Base-by-base conservation (phyloP, 805 yeast species). In the Isabelozyma gotoi region DNA sequence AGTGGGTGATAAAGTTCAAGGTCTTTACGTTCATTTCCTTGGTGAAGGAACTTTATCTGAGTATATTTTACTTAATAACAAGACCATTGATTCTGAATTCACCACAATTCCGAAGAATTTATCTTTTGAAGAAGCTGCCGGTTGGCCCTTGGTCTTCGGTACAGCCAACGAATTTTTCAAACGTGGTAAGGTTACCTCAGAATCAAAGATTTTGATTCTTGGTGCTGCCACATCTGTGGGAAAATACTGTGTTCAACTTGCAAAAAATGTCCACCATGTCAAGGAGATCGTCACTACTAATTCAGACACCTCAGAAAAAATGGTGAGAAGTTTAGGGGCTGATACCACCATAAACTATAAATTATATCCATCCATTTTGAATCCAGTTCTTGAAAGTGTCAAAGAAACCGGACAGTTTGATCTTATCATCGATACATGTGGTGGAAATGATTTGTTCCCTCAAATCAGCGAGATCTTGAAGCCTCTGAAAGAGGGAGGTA, bases 181-280 rank as follows among this genome's bases (percentile, higher is more conserved):
- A 7, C 40, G 53, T 19, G 57, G 58, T 3, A 16, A 32, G 4
- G 63, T 77, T 16, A 68, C 65, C 32, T 67, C 68, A 8, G 67
- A 68, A 7, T 67, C 80, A 4, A 76, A 72, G 45, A 77, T 85
- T 3, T 68, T 86, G 38, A 73, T 88, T 16, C 66, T 85, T 38
- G 96, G 96, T 32, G 92, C 85, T 19, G 82, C 86, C 7, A 81
- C 95, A 1, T 65, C 83, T 11, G 90, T 85, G 12, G 90, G 91
- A 17, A 57, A 73, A 20, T 73, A 69, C 46, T 69, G 75, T 3
- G 66, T 80, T 29, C 87, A 82, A 59, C 59, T 85, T 33, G 79
- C 84, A 7, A 82, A 77, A 58, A 59, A 73, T 33, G 41, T 44
- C 4, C 49, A 53, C 36, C 62, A 71, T 2, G 78, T 80, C 7